Evolutionary conservation across 768 basidiomycete genomes (phyloP).

Genomic region (Suillus alpinus): DNA sequence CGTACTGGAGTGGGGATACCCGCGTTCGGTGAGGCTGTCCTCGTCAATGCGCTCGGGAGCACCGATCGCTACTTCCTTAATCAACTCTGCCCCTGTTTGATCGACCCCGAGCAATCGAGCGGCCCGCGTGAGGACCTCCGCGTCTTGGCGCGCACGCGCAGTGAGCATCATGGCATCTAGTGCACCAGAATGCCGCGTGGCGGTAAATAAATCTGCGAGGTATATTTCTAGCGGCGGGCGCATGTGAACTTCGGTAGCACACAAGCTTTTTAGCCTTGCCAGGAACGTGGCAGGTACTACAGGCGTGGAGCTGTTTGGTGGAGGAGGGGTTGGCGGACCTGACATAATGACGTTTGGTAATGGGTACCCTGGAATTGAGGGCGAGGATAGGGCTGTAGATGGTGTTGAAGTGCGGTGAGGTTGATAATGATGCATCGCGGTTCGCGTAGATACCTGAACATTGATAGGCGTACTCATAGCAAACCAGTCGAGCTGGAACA

Average conservation of each 20-base stretch:
- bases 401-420: constrained; percentile 25
- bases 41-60: constrained; percentile 16
- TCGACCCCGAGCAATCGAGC: constrained; percentile 63
- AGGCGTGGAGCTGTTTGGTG: constrained; percentile 15
- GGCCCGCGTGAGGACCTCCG: constrained; percentile 64
- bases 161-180: constrained; percentile 71
- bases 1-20: constrained; percentile 14
- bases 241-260: constrained; percentile 39
- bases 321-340: constrained; percentile 27
- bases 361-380: constrained; percentile 28
- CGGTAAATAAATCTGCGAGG: constrained; percentile 69
- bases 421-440: constrained; percentile 32
- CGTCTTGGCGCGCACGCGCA: constrained; percentile 57
- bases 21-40: constrained; percentile 14
- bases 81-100: constrained; percentile 56
- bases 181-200: constrained; percentile 66
- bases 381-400: constrained; percentile 26
- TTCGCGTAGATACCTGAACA: constrained; percentile 40
- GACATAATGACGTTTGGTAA: constrained; percentile 16
- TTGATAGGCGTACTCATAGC: constrained; percentile 68
- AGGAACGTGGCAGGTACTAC: constrained; percentile 33
- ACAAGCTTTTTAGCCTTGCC: constrained; percentile 24
- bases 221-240: constrained; percentile 58
- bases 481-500: constrained; percentile 67
- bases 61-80: constrained; percentile 30